phyloP scores from a whole-genome alignment of 2,329 filamentous ascomycete species.

The Aspergillus floridensis region DNA sequence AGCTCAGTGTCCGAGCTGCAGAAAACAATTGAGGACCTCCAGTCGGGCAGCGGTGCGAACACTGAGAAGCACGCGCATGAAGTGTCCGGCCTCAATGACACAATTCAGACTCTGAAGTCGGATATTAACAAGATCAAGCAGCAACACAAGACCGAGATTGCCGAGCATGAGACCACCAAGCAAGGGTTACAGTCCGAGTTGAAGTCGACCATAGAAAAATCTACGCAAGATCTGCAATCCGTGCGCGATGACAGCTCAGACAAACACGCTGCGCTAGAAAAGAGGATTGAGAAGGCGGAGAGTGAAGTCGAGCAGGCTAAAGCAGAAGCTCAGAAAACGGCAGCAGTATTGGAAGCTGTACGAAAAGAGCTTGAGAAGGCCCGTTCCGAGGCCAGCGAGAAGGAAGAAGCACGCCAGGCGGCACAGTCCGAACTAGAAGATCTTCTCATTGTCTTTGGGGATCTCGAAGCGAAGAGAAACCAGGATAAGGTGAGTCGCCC shows the following conservation, averaged over 20 bases:
- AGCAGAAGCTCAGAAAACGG: slow-evolving; percentile 40
- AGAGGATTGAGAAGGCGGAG: slow-evolving; percentile 47
- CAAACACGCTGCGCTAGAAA: slow-evolving; percentile 48
- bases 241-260: slow-evolving; percentile 52
- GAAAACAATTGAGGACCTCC: slow-evolving; percentile 58
- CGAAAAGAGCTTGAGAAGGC: slow-evolving; percentile 32
- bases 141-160: slow-evolving; percentile 59
- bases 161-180: slow-evolving; percentile 58
- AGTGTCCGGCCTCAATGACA: slow-evolving; percentile 56
- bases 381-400: slow-evolving; percentile 42
- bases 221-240: slow-evolving; percentile 57
- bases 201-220: slow-evolving; percentile 49
- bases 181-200: slow-evolving; percentile 54
- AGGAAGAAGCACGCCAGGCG: slow-evolving; percentile 61
- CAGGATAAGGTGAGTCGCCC: slow-evolving; percentile 65
- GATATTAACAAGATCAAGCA: slow-evolving; percentile 54
- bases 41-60: slow-evolving; percentile 48
- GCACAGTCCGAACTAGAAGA: slow-evolving; percentile 76
- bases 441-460: slow-evolving; percentile 74
- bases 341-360: slow-evolving; percentile 56
- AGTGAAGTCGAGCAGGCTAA: slow-evolving; percentile 27
- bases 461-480: slow-evolving; percentile 72
- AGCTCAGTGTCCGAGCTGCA: slow-evolving; percentile 61
- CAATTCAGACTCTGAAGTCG: slow-evolving; percentile 56
- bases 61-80: slow-evolving; percentile 53